Percentiles rank a stretch among this genome's conserved stretches.
Evolutionary conservation across 257 asterid species (phyloP).

Genomic region (Fraxinus anomala): DNA sequence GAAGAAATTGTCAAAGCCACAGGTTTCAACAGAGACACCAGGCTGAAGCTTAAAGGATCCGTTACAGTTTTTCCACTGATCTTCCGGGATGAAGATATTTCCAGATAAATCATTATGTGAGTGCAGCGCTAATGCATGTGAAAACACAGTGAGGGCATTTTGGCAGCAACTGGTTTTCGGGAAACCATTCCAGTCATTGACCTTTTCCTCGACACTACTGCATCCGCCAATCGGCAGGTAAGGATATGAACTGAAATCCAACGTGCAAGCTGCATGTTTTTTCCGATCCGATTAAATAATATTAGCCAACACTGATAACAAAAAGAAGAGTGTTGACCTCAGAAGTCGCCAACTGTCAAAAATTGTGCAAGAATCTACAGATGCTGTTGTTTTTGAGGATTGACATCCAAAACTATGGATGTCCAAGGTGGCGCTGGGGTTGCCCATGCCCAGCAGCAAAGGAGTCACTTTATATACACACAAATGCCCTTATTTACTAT

Average conservation of each 20-base stretch:
- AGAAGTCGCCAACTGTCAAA: no score
- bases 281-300: conserved; percentile 17
- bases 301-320: neutral
- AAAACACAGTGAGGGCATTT: conserved; percentile 45
- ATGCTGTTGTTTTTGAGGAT: no score
- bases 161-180: conserved; percentile 64
- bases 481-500: no score
- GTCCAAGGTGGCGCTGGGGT: neutral
- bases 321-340: neutral
- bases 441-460: no score
- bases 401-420: neutral
- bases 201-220: conserved; percentile 28
- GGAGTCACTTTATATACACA: no score
- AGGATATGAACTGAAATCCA: conserved; percentile 50
- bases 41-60: conserved; percentile 44
- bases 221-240: conserved; percentile 74
- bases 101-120: conserved; percentile 31
- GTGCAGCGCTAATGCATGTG: conserved; percentile 54
- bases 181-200: conserved; percentile 50
- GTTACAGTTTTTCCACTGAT: conserved; percentile 48
- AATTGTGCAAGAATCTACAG: no score
- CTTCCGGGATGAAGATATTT: conserved; percentile 40
- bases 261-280: conserved; percentile 51
- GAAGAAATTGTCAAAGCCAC: conserved; percentile 50
- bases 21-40: conserved; percentile 40